Evolutionary conservation across 1,284 basidiomycete species (phyloP).

Genomic region (Moniliophthora roreri): DNA sequence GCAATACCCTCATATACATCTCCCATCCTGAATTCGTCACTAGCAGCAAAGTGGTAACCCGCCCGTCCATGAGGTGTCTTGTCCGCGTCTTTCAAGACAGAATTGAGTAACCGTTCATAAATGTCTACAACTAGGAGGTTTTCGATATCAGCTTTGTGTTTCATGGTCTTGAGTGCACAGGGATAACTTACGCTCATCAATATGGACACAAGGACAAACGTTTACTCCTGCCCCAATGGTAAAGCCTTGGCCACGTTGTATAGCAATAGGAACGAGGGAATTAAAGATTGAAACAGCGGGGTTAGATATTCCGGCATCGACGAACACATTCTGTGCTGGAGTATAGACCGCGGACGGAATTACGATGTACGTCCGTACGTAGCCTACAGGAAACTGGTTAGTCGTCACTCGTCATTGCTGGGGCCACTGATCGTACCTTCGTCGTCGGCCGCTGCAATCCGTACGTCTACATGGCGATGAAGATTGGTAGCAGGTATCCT

Average conservation of each 20-base stretch:
- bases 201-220: neutral
- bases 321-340: neutral
- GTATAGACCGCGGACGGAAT: neutral
- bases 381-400: neutral
- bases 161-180: neutral
- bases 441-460: conserved; percentile 29
- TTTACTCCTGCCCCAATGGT: neutral
- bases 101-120: neutral
- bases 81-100: neutral
- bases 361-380: neutral
- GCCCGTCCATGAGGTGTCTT: neutral
- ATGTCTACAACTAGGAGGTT: neutral
- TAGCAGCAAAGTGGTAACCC: neutral
- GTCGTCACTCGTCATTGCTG: neutral
- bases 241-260: neutral
- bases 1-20: neutral
- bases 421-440: conserved; percentile 22
- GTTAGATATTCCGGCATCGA: neutral
- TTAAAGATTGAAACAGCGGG: neutral
- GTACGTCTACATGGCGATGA: conserved; percentile 31
- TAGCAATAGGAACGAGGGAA: neutral
- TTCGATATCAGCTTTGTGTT: neutral
- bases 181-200: neutral
- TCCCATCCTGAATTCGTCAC: neutral
- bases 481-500: conserved; percentile 29